Conservation (phyloP, 2,329 filamentous ascomycete genomes). For the Aschersonia sp. region DNA sequence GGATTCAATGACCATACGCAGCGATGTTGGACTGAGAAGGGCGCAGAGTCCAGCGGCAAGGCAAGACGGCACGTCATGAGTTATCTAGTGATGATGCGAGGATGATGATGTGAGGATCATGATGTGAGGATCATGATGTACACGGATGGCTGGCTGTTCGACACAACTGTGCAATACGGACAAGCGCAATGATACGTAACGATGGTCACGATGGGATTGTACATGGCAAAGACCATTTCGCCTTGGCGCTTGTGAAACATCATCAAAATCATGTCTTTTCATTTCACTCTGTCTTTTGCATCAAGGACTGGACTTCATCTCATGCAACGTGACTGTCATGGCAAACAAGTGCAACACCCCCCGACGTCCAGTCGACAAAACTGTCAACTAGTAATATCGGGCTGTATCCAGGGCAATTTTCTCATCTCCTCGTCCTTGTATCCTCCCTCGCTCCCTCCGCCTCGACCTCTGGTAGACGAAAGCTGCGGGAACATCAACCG, state of each 20-base stretch:
- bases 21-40: conserved; percentile 18
- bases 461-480: too few relatives aligned
- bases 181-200: not conserved
- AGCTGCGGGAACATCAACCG: too few relatives aligned
- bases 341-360: not conserved
- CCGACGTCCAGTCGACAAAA: not conserved
- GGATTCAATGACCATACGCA: conserved; percentile 14
- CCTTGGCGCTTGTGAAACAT: not conserved
- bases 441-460: too few relatives aligned
- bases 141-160: too few relatives aligned
- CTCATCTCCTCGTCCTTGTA: too few relatives aligned
- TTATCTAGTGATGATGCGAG: not conserved
- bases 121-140: not conserved
- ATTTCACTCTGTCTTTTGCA: not conserved
- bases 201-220: not conserved
- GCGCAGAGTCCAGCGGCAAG: conserved; percentile 7
- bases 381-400: not conserved
- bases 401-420: too few relatives aligned
- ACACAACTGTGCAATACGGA: too few relatives aligned
- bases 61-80: not conserved
- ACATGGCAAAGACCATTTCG: too few relatives aligned
- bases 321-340: not conserved
- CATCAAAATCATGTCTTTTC: conserved; percentile 1
- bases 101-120: not conserved
- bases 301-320: not conserved